These are phyloP conservation scores for Trichoderma pleuroti DNA, from an alignment of 2,329 filamentous ascomycete species.

Conservation along the genomic window DNA sequence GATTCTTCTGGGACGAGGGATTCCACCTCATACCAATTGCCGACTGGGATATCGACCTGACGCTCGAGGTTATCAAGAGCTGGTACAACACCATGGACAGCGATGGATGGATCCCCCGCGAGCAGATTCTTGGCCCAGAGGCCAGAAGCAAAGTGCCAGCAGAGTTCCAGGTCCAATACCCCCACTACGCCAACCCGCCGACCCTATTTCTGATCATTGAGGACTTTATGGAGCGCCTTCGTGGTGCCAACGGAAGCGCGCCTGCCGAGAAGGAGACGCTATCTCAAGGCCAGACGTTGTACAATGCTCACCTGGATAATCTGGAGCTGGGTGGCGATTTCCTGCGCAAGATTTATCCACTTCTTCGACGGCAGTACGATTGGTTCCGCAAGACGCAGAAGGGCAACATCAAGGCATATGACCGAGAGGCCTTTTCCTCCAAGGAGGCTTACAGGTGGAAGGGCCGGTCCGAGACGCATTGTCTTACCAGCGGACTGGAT, in stretches of 20 bases:
- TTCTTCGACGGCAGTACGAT: constrained; percentile 82
- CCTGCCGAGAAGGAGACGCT: constrained; percentile 43
- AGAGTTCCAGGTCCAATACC: constrained; percentile 94
- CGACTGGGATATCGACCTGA: constrained; percentile 91
- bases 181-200: constrained; percentile 95
- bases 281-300: constrained; percentile 44
- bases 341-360: constrained; percentile 75
- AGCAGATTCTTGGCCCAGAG: constrained; percentile 90
- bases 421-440: constrained; percentile 80
- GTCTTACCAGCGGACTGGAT: constrained; percentile 89
- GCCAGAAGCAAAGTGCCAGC: constrained; percentile 89
- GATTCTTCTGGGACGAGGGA: constrained; percentile 97
- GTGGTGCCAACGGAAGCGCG: constrained; percentile 49
- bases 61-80: constrained; percentile 82
- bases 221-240: constrained; percentile 75
- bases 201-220: constrained; percentile 90
- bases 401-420: constrained; percentile 87
- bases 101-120: constrained; percentile 94
- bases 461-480: constrained; percentile 79
- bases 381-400: constrained; percentile 94
- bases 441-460: constrained; percentile 96
- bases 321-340: constrained; percentile 65
- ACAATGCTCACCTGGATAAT: constrained; percentile 64
- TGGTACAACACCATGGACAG: constrained; percentile 97
- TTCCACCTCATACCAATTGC: constrained; percentile 89